A percentile compares a stretch with the other conserved stretches of the same genome.
phyloP scores from a whole-genome alignment of 257 asterid genomes.

The Hygrophila difformis region DNA sequence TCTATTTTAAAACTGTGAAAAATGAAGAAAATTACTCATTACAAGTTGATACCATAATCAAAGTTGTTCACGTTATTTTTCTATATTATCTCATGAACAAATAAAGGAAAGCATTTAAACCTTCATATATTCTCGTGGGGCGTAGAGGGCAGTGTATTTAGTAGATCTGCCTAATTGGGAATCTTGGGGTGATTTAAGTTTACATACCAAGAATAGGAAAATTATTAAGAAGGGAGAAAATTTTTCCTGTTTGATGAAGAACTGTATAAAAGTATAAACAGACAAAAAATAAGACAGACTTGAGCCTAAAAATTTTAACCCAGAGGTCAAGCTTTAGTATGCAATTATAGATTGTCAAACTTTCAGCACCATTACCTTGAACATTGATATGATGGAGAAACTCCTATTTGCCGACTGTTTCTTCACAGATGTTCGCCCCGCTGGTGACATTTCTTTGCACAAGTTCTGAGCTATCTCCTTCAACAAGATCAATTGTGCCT shows the following conservation, averaged over 20 bases:
- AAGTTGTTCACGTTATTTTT: too few relatives aligned
- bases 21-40: too few relatives aligned
- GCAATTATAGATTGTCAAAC: slow-evolving; percentile 9
- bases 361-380: slow-evolving; percentile 51
- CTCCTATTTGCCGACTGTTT: slow-evolving; percentile 42
- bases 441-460: slow-evolving; percentile 58
- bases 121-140: background rate
- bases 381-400: slow-evolving; percentile 44
- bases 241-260: too few relatives aligned
- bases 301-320: slow-evolving; percentile 22
- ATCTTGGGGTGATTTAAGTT: too few relatives aligned
- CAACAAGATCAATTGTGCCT: slow-evolving; percentile 52
- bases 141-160: too few relatives aligned
- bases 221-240: background rate
- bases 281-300: background rate
- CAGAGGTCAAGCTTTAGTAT: slow-evolving; percentile 2
- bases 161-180: too few relatives aligned
- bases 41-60: too few relatives aligned
- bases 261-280: background rate
- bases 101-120: background rate
- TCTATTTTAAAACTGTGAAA: too few relatives aligned
- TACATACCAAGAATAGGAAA: background rate
- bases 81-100: background rate
- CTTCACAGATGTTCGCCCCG: slow-evolving; percentile 36
- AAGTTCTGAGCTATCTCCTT: slow-evolving; percentile 73